Evolutionary conservation across 2,329 filamentous ascomycete species (phyloP).

Genomic region (Boeremia lycopersici): DNA sequence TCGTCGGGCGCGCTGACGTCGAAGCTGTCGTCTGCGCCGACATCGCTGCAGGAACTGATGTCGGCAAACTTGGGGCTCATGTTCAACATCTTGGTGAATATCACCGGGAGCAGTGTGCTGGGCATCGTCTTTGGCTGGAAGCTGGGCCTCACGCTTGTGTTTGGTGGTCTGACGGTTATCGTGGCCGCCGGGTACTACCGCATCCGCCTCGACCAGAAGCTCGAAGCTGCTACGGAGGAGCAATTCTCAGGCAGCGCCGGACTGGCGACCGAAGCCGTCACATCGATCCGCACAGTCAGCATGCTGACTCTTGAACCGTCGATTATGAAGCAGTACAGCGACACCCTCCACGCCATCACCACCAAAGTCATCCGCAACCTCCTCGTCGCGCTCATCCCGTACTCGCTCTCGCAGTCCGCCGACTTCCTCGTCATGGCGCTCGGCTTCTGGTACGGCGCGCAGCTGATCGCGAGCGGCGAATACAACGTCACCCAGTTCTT

Average conservation of each 20-base stretch:
- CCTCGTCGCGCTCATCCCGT: slow-evolving; percentile 4
- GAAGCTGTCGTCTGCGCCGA: slow-evolving; percentile 74
- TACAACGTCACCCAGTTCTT: slow-evolving; percentile 5
- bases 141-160: slow-evolving; percentile 76
- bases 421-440: neutral
- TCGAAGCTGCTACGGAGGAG: slow-evolving; percentile 7
- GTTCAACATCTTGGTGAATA: slow-evolving; percentile 75
- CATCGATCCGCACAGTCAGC: slow-evolving; percentile 13
- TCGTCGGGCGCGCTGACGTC: slow-evolving; percentile 82
- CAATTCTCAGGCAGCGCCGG: slow-evolving; percentile 10
- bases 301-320: slow-evolving; percentile 9
- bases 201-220: slow-evolving; percentile 16
- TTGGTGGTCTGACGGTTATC: slow-evolving; percentile 74
- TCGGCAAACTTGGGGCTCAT: slow-evolving; percentile 77
- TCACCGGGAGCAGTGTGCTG: slow-evolving; percentile 69
- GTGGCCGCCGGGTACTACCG: slow-evolving; percentile 77
- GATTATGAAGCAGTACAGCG: slow-evolving; percentile 3
- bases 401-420: slow-evolving; percentile 5
- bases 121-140: slow-evolving; percentile 64
- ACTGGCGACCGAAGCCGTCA: slow-evolving; percentile 10
- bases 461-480: slow-evolving; percentile 5
- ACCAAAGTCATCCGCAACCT: slow-evolving; percentile 3
- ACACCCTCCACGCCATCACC: neutral
- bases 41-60: slow-evolving; percentile 76
- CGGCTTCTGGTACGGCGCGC: slow-evolving; percentile 11